Evolutionary conservation across 139 green algal species (phyloP).

Genomic region (Limnomonas spitsbergensis): DNA sequence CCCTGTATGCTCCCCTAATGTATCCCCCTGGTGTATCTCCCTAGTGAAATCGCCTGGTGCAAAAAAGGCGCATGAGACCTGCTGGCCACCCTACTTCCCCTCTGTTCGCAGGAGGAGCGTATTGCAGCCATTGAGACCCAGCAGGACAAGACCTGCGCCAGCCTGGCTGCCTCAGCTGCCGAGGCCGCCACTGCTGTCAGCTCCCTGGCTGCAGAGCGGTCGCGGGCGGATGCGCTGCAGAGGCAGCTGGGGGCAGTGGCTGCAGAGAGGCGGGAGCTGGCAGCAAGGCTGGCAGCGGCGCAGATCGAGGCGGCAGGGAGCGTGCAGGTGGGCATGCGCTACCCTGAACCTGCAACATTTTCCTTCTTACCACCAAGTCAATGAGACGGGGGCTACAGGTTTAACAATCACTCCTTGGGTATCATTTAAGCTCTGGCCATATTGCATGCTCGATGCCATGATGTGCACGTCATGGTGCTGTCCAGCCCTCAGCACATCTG

Average conservation of each 20-base stretch:
- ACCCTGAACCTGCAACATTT: neutral
- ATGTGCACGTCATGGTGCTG: too few relatives aligned
- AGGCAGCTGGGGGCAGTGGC: slow-evolving; percentile 21
- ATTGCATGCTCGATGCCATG: too few relatives aligned
- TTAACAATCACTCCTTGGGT: too few relatives aligned
- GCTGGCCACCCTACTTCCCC: too few relatives aligned
- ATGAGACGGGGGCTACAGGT: too few relatives aligned
- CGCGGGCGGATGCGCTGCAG: slow-evolving; percentile 24
- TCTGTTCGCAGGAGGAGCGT: neutral
- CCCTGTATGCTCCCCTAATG: too few relatives aligned
- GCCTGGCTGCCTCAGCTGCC: neutral
- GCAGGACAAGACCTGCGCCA: neutral
- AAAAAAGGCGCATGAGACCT: too few relatives aligned
- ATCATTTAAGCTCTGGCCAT: too few relatives aligned
- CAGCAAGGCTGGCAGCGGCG: slow-evolving; percentile 21
- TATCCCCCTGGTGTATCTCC: too few relatives aligned
- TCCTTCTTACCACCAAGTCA: neutral
- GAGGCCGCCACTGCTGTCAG: neutral
- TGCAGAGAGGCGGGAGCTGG: slow-evolving; percentile 27
- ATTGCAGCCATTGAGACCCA: neutral
- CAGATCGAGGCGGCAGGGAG: slow-evolving; percentile 29
- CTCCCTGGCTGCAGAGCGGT: neutral
- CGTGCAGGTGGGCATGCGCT: neutral
- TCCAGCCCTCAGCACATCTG: too few relatives aligned
- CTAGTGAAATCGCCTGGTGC: too few relatives aligned